Conservation (phyloP, 2,329 filamentous ascomycete genomes). For the Ceratocystis diversiconidia region DNA sequence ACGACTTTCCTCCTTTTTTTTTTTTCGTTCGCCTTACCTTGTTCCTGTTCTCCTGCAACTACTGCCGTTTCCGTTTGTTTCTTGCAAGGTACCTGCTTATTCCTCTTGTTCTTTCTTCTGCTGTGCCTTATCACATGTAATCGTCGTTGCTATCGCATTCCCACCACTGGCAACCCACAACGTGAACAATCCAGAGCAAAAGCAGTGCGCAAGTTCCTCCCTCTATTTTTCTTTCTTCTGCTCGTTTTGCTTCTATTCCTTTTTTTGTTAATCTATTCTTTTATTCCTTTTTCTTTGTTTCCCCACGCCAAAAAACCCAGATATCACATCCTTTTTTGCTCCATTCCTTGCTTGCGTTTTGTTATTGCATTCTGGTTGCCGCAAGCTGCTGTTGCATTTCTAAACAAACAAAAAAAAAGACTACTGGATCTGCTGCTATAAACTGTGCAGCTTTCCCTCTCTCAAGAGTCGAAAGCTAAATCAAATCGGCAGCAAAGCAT, state of each 20-base stretch:
- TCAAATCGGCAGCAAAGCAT: background rate
- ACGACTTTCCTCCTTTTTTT: background rate
- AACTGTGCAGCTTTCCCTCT: background rate
- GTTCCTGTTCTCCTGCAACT: background rate
- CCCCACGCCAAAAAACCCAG: too few relatives aligned
- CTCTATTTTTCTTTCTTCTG: background rate
- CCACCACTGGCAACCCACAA: background rate
- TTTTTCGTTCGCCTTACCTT: background rate
- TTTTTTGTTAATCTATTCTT: background rate
- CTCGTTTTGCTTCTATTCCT: background rate
- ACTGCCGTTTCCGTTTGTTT: background rate
- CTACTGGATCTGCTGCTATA: background rate
- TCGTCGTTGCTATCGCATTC: background rate
- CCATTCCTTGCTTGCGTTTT: background rate
- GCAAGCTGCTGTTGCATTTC: background rate
- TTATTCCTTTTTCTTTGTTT: background rate
- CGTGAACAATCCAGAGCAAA: background rate
- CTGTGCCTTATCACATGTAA: background rate
- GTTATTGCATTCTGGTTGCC: background rate
- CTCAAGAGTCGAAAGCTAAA: background rate
- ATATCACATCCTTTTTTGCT: background rate
- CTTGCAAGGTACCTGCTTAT: background rate
- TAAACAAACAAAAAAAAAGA: background rate
- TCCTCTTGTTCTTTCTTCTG: background rate
- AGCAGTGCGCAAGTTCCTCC: background rate